Evolutionary conservation across 495 filamentous ascomycete species (phyloP).

Genomic region (Monascus purpureus): DNA sequence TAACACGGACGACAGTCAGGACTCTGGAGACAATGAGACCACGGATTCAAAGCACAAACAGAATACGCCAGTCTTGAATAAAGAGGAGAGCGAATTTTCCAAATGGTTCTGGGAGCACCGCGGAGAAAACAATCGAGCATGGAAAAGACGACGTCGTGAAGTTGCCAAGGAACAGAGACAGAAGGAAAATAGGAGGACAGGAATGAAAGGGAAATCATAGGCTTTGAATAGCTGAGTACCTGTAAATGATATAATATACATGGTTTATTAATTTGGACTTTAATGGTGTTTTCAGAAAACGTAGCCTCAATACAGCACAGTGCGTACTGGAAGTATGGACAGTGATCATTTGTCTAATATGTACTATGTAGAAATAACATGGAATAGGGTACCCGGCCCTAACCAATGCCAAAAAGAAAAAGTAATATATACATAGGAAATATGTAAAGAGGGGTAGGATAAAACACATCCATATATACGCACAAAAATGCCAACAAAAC

Average conservation of each 20-base stretch:
- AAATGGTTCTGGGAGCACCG: conserved; percentile 90
- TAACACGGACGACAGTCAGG: conserved; percentile 6
- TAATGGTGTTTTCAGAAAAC: too few relatives aligned
- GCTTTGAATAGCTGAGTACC: background rate
- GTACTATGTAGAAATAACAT: too few relatives aligned
- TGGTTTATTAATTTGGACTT: too few relatives aligned
- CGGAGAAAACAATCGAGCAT: conserved; percentile 77
- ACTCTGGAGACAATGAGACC: conserved; percentile 25
- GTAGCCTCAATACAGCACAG: too few relatives aligned
- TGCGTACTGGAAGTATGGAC: too few relatives aligned
- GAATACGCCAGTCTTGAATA: conserved; percentile 3
- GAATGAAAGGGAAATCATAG: conserved; percentile 30
- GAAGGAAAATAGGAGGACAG: conserved; percentile 60
- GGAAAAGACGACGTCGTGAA: conserved; percentile 75
- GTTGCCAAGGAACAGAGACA: conserved; percentile 77
- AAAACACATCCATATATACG: too few relatives aligned
- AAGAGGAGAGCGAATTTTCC: conserved; percentile 54
- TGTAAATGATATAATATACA: background rate
- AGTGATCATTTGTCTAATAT: too few relatives aligned
- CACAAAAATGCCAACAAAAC: too few relatives aligned
- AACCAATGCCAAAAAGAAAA: too few relatives aligned
- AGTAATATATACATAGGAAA: too few relatives aligned
- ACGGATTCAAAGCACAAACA: conserved; percentile 18
- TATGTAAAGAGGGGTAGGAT: too few relatives aligned
- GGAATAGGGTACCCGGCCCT: too few relatives aligned